phyloP scores from a whole-genome alignment of 176 grass and related monocot genomes.

The Aechmea fasciata region DNA sequence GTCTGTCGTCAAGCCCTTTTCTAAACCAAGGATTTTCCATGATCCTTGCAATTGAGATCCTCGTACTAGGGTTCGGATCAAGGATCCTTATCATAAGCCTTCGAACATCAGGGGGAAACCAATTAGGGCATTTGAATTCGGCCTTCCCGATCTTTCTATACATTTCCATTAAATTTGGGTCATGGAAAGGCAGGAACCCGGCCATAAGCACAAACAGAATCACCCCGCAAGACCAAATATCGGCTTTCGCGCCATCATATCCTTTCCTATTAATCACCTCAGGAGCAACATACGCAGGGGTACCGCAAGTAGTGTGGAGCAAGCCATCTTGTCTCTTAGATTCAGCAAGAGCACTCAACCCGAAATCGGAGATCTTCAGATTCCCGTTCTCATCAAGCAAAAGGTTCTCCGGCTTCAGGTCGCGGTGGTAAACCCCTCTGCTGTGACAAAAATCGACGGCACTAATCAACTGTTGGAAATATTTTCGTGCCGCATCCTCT shows the following conservation, averaged over 20 bases:
- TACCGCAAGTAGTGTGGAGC: conserved; percentile 83
- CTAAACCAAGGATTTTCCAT: conserved; percentile 78
- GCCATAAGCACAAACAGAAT: conserved; percentile 82
- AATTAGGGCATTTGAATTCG: conserved; percentile 58
- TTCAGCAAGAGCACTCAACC: conserved; percentile 70
- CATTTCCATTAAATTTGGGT: conserved; percentile 79
- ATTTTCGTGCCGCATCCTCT: conserved; percentile 68
- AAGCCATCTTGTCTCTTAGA: conserved; percentile 65
- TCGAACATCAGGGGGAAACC: conserved; percentile 53
- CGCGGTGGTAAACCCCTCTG: conserved; percentile 68
- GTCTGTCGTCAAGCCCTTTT: conserved; percentile 32
- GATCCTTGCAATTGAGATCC: conserved; percentile 62
- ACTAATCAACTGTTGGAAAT: conserved; percentile 80
- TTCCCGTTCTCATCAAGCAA: conserved; percentile 59
- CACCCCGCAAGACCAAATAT: conserved; percentile 90
- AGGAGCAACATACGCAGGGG: conserved; percentile 85
- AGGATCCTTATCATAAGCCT: conserved; percentile 58
- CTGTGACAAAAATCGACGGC: conserved; percentile 88
- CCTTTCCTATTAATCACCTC: conserved; percentile 77
- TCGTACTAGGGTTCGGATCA: conserved; percentile 59
- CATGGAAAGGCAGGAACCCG: conserved; percentile 77
- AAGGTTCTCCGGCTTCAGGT: conserved; percentile 90
- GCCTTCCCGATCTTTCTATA: conserved; percentile 82
- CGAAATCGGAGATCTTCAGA: conserved; percentile 87
- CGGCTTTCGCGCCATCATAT: conserved; percentile 87